A percentile compares a stretch with the other conserved stretches of the same genome.
Evolutionary conservation across 768 basidiomycete genomes (phyloP).

Genomic region (Lyophyllum shimeji): DNA sequence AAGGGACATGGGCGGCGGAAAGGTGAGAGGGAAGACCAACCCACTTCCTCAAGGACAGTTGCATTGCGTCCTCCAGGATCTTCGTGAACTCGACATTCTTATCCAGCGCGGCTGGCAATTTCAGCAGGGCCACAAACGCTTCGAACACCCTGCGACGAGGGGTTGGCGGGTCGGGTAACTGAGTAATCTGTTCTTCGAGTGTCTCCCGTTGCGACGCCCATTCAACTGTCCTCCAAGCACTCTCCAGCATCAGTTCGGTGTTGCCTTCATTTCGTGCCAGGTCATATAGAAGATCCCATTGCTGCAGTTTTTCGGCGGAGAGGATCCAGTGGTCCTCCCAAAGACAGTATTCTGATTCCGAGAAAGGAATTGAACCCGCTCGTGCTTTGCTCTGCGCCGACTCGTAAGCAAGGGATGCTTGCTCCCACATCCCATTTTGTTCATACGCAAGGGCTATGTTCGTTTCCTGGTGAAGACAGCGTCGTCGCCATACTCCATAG

Average conservation of each 20-base stretch:
- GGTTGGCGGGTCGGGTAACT: slow-evolving; percentile 84
- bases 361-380: slow-evolving; percentile 80
- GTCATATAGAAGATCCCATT: slow-evolving; percentile 95
- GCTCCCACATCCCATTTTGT: slow-evolving; percentile 97
- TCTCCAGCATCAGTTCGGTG: slow-evolving; percentile 89
- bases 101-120: slow-evolving; percentile 76
- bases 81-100: slow-evolving; percentile 87
- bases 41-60: slow-evolving; percentile 96
- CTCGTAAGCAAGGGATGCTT: slow-evolving; percentile 88
- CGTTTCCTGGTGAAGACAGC: slow-evolving; percentile 86
- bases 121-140: slow-evolving; percentile 87
- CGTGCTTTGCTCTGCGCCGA: slow-evolving; percentile 84
- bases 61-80: slow-evolving; percentile 94
- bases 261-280: slow-evolving; percentile 88
- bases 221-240: slow-evolving; percentile 92
- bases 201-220: slow-evolving; percentile 82
- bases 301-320: slow-evolving; percentile 92
- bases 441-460: slow-evolving; percentile 88
- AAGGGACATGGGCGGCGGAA: slow-evolving; percentile 89
- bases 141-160: slow-evolving; percentile 98
- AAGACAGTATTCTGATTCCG: slow-evolving; percentile 92
- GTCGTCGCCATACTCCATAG: slow-evolving; percentile 92
- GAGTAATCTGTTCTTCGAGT: slow-evolving; percentile 78
- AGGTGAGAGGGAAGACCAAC: slow-evolving; percentile 81
- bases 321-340: slow-evolving; percentile 99